Base-by-base conservation (phyloP, 169 alveolate species). In the Cryptosporidium meleagridis region DNA sequence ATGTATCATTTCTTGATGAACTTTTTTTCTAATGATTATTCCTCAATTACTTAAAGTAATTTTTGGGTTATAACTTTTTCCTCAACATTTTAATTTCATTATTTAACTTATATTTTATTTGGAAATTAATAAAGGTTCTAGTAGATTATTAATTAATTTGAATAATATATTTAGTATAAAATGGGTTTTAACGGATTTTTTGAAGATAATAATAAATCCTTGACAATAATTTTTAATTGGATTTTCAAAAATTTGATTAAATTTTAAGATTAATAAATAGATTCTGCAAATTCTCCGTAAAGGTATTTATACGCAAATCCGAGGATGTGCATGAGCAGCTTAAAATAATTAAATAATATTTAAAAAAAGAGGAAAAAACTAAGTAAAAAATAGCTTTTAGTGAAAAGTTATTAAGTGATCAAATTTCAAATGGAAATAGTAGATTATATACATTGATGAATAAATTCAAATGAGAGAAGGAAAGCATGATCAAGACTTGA, bases 401-500 rank as follows among this genome's bases (percentile, higher is more conserved):
- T 2, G 3, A 26, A 18, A 62, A 29, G 12, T 33, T 18, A 18
- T 12, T 16, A 31, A 65, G 29, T 4, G n/a, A 10, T 26, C 14
- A 5, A 26, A 65, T 65, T 65, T 65, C 72, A 35, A 18, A 65
- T 33, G 51, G 41, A 35, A 65, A 65, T 33, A 62, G 26, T 1
- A 35, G 51, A 7, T 31, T 37, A 29, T 3, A 5, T 14, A 65
- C 4, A 1, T 65, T 31, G 29, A 65, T 65, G 6, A 26, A 35
- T 33, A 35, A 35, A 10, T 37, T 65, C 72, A 31, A 35, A 65
- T 65, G 72, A 65, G 72, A 65, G 51, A 37, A 35, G 48, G 72
- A 10, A 65, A 16, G 1, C 14, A 65, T 65, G 72, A 65, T 16
- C 72, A 35, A 65, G 33, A 65, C 33, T 37, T 55, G 67, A 26